Evolutionary conservation across 768 basidiomycete genomes (phyloP), one percentile per base, ranked within the genome.

Genomic region (Melanogaster broomeanus): DNA sequence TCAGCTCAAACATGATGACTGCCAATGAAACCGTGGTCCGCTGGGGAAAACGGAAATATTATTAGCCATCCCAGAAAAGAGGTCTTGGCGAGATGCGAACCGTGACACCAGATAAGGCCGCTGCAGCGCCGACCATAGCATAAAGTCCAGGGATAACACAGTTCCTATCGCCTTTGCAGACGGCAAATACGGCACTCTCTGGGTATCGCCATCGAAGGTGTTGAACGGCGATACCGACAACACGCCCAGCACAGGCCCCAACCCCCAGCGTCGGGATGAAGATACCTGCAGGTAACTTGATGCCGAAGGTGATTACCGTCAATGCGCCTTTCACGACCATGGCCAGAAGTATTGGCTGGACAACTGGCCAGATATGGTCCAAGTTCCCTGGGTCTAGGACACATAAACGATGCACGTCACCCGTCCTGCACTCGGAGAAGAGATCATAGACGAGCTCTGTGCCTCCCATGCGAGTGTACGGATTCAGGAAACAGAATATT

Each of bases 231-330:
- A 97, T 82, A 31, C 96, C 96, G 31, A 93, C 61, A 31, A 98
- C 82, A 21, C 96, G 80, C 2, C 97, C 97, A 25, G 90, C 89
- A 62, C 93, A 95, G 0, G 95, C 95, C 22, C 96, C 95, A 11
- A 96, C 95, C 13, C 89, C 93, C 8, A 99, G 82, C 0, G 93
- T 91, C 0, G 97, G 97, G 35, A 99, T 92, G 71, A 99, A 99
- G 58, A 98, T 97, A 4, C 97, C 96, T 13, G 94, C 93, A 42
- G 90, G 90, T 16, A 93, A 62, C 62, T 88, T 90, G 72, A 96
- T 91, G 7, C 96, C 97, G 54, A 98, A 98, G 0, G 96, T 98
- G 33, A 96, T 77, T 45, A 93, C 74, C 0, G 93, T 94, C 48
- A 97, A 69, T 3, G 76, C 76, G 2, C 84, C 88, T 66, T 95